phyloP scores from a whole-genome alignment of 257 asterid genomes.

The Solanum ossicruentum region DNA sequence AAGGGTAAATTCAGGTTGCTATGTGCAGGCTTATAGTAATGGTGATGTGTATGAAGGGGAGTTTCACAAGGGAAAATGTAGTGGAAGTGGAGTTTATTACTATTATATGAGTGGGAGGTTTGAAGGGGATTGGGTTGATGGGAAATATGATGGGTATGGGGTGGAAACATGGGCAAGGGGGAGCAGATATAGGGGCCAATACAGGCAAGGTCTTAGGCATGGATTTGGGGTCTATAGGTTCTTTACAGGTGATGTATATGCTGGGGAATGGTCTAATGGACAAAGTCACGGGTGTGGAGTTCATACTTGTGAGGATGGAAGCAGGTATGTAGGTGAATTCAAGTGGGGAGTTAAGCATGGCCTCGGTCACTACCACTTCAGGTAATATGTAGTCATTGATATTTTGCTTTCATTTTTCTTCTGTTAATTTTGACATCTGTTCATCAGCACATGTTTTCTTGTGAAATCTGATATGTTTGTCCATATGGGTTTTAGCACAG shows the following conservation, averaged over 20 bases:
- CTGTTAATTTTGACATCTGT: not conserved
- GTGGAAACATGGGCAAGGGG: constrained; percentile 50
- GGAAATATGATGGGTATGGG: constrained; percentile 39
- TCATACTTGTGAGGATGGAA: constrained; percentile 41
- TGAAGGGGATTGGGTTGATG: constrained; percentile 49
- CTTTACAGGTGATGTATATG: constrained; percentile 35
- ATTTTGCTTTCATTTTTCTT: not conserved
- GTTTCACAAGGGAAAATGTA: constrained; percentile 81
- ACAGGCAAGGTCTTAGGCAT: constrained; percentile 32
- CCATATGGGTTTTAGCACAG: not conserved
- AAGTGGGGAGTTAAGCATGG: constrained; percentile 51
- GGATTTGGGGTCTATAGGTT: constrained; percentile 36
- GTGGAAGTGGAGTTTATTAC: constrained; percentile 93
- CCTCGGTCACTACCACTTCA: constrained; percentile 39
- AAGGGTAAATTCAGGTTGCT: constrained; percentile 53
- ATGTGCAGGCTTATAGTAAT: constrained; percentile 72
- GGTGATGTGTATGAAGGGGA: constrained; percentile 98
- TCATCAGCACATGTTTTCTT: not conserved
- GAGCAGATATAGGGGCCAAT: constrained; percentile 36
- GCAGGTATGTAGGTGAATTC: constrained; percentile 31
- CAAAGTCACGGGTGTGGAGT: constrained; percentile 39
- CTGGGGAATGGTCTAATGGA: constrained; percentile 44
- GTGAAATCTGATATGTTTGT: not conserved
- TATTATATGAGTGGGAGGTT: constrained; percentile 78
- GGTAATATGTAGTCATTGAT: constrained; percentile 5